A percentile compares a stretch with the other conserved stretches of the same genome.
These are phyloP conservation scores for Aspergillus ustus DNA, from an alignment of 2,329 filamentous ascomycete species.

Conservation along the genomic window DNA sequence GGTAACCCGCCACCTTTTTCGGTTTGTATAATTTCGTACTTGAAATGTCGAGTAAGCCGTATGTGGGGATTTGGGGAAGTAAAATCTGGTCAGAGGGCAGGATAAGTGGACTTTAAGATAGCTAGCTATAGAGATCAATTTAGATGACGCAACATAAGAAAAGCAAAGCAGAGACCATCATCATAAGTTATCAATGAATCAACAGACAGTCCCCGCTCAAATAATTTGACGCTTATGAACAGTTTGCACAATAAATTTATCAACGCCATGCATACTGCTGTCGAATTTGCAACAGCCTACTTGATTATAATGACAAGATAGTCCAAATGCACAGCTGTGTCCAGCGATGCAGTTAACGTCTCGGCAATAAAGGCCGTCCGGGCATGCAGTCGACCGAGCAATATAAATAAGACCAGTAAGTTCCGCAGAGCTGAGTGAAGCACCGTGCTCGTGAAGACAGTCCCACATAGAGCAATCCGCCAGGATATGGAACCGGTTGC, in stretches of 20 bases:
- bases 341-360: conserved; percentile 33
- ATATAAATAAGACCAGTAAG: conserved; percentile 36
- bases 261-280: conserved; percentile 27
- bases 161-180: too few relatives aligned
- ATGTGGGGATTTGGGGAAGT: too few relatives aligned
- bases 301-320: conserved; percentile 5
- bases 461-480: conserved; percentile 23
- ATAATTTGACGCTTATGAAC: too few relatives aligned
- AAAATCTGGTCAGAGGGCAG: too few relatives aligned
- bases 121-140: too few relatives aligned
- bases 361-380: conserved; percentile 32
- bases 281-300: conserved; percentile 29
- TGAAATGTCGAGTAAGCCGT: too few relatives aligned
- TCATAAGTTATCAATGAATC: too few relatives aligned
- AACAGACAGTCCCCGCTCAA: too few relatives aligned
- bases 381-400: conserved; percentile 36
- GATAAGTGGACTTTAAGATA: too few relatives aligned
- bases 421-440: conserved; percentile 23
- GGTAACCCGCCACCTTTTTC: too few relatives aligned
- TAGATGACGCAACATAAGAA: too few relatives aligned
- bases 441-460: conserved; percentile 36
- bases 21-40: too few relatives aligned
- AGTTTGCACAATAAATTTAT: conserved; percentile 1
- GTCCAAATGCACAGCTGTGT: conserved; percentile 32
- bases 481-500: conserved; percentile 40